Evolutionary conservation across 257 asterid genomes (phyloP).

Genomic region (Solanum sejunctum): DNA sequence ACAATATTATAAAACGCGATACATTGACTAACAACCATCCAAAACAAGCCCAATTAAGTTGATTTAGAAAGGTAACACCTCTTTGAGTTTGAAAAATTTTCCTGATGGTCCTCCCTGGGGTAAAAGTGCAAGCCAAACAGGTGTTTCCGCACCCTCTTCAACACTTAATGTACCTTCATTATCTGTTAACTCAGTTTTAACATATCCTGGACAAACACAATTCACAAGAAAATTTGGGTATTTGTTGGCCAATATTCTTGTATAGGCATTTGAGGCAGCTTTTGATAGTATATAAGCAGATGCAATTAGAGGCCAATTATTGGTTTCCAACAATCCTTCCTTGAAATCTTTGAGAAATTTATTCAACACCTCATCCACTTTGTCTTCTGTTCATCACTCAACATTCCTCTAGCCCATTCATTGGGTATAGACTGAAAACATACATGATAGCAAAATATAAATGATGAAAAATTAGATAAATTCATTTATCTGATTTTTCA

Average conservation of each 20-base stretch:
- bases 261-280: slow-evolving; percentile 42
- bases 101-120: slow-evolving; percentile 51
- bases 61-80: too few species aligned
- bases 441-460: too few species aligned
- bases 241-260: slow-evolving; percentile 34
- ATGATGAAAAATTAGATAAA: too few species aligned
- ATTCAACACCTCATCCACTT: slow-evolving; percentile 30
- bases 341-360: slow-evolving; percentile 38
- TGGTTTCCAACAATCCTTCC: slow-evolving; percentile 21
- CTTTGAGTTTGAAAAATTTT: slow-evolving; percentile 5
- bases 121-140: slow-evolving; percentile 37
- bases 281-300: slow-evolving; percentile 28
- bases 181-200: slow-evolving; percentile 30
- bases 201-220: slow-evolving; percentile 44
- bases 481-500: too few species aligned
- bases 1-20: too few species aligned
- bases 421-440: slow-evolving; percentile 25
- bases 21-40: too few species aligned
- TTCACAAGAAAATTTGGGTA: slow-evolving; percentile 23
- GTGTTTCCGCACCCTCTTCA: slow-evolving; percentile 37
- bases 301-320: slow-evolving; percentile 36
- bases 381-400: slow-evolving; percentile 29
- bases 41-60: too few species aligned
- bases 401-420: slow-evolving; percentile 23
- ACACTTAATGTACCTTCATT: slow-evolving; percentile 25